Evolutionary conservation across 1,284 basidiomycete species (phyloP).

Genomic region (Testicularia cyperi): DNA sequence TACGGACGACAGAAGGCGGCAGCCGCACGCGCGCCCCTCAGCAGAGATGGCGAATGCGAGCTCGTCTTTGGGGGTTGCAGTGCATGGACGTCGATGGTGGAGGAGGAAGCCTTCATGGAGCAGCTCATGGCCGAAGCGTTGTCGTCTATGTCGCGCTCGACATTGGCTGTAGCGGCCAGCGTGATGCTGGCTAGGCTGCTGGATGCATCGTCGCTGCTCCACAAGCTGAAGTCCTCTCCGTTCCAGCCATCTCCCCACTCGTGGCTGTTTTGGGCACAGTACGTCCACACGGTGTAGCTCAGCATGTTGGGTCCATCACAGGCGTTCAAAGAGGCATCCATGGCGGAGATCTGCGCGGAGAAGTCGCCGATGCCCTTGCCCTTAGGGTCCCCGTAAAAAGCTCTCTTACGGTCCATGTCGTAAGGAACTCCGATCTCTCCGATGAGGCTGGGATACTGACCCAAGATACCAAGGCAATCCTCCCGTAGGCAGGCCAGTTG

Average conservation of each 20-base stretch:
- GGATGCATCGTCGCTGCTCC: conserved; percentile 73
- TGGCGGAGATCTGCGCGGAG: conserved; percentile 74
- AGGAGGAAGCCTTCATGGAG: neutral
- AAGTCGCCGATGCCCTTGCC: conserved; percentile 66
- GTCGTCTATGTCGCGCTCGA: no score
- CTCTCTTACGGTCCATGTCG: conserved; percentile 80
- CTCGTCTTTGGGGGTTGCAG: neutral
- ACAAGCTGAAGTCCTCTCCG: conserved; percentile 85
- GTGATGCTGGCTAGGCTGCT: conserved; percentile 7
- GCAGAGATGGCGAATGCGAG: conserved; percentile 17
- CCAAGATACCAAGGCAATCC: conserved; percentile 67
- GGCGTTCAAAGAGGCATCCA: conserved; percentile 88
- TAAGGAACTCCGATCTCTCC: conserved; percentile 95
- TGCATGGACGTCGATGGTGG: neutral
- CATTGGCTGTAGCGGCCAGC: no score
- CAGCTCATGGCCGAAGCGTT: no score
- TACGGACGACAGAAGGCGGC: conserved; percentile 50
- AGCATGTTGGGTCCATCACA: conserved; percentile 79
- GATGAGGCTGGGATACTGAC: conserved; percentile 84
- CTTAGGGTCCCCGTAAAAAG: conserved; percentile 65
- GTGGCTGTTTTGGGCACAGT: conserved; percentile 74
- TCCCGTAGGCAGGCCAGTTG: conserved; percentile 79
- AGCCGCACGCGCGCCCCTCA: conserved; percentile 43
- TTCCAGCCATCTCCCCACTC: conserved; percentile 96
- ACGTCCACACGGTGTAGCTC: conserved; percentile 89